phyloP scores from a whole-genome alignment of 2,329 filamentous ascomycete species.

The Graphiopsis chlorocephala region DNA sequence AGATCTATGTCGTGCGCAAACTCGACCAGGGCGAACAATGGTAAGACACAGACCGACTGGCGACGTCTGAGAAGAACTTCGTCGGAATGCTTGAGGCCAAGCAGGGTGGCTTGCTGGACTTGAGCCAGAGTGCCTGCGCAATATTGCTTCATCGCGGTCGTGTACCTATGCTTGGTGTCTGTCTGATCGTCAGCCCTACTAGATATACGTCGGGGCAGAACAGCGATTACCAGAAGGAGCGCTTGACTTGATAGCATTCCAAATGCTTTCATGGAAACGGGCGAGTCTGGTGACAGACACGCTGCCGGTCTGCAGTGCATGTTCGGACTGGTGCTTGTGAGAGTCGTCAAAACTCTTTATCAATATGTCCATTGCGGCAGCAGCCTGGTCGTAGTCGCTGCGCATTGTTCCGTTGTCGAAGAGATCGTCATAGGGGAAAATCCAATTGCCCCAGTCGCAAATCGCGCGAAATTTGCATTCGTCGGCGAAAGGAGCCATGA shows the following conservation, averaged over 20 bases:
- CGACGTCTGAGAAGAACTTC: background rate
- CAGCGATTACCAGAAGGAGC: background rate
- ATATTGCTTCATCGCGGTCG: background rate
- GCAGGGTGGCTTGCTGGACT: background rate
- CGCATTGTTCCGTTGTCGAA: background rate
- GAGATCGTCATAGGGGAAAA: background rate
- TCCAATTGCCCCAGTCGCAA: background rate
- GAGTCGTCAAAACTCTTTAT: background rate
- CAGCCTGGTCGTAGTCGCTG: background rate
- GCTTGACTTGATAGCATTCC: background rate
- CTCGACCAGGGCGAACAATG: conserved; percentile 4
- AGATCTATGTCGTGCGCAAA: background rate
- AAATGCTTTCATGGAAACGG: background rate
- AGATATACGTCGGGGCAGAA: background rate
- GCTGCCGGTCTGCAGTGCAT: background rate
- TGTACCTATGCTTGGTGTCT: background rate
- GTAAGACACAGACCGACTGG: conserved; percentile 3
- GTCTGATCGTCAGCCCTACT: background rate
- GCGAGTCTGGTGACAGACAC: background rate
- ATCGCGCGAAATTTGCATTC: background rate
- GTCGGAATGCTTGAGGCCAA: background rate
- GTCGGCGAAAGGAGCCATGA: background rate
- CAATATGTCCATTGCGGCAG: background rate
- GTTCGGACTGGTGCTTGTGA: background rate
- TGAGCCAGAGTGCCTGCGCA: background rate